These are phyloP conservation scores for Chrysoporthe deuterocubensis DNA, from an alignment of 2,329 filamentous ascomycete species.

Conservation along the genomic window DNA sequence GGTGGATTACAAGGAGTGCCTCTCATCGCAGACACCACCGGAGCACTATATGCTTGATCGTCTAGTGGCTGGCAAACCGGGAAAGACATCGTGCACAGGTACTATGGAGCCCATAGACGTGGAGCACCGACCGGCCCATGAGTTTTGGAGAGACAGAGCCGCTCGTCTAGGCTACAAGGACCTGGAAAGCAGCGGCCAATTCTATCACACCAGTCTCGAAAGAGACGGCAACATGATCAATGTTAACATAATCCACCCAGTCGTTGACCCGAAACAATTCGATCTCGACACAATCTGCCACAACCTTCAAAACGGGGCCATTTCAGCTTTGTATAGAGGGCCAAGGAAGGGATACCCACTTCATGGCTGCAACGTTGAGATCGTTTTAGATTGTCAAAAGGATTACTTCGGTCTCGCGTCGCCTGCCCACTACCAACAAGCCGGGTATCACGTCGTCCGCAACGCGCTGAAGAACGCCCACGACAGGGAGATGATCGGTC, in stretches of 20 bases:
- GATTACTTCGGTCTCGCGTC: slow-evolving; percentile 71
- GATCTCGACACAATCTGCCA: slow-evolving; percentile 56
- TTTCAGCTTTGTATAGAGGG: slow-evolving; percentile 83
- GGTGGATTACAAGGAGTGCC: slow-evolving; percentile 90
- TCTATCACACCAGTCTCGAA: slow-evolving; percentile 50
- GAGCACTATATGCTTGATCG: slow-evolving; percentile 74
- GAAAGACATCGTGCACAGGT: slow-evolving; percentile 76
- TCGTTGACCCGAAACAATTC: slow-evolving; percentile 52
- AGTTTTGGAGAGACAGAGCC: slow-evolving; percentile 22
- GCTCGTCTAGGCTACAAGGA: slow-evolving; percentile 22
- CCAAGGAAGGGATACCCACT: slow-evolving; percentile 81
- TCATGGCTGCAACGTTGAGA: slow-evolving; percentile 71
- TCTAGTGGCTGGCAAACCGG: slow-evolving; percentile 77
- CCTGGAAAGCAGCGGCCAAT: slow-evolving; percentile 35
- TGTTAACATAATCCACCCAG: slow-evolving; percentile 59
- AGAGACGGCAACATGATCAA: slow-evolving; percentile 73
- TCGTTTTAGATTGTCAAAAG: slow-evolving; percentile 67
- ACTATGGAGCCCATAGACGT: slow-evolving; percentile 62
- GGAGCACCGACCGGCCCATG: slow-evolving; percentile 33
- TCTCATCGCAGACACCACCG: slow-evolving; percentile 60
- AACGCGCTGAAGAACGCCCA: slow-evolving; percentile 68
- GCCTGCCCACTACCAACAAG: slow-evolving; percentile 69
- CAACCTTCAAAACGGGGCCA: slow-evolving; percentile 76
- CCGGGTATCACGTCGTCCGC: slow-evolving; percentile 66
- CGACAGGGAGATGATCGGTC: slow-evolving; percentile 56